These are phyloP conservation scores for Spinellus fusiger DNA, from an alignment of 192 early-diverging fungal species.

Conservation along the genomic window DNA sequence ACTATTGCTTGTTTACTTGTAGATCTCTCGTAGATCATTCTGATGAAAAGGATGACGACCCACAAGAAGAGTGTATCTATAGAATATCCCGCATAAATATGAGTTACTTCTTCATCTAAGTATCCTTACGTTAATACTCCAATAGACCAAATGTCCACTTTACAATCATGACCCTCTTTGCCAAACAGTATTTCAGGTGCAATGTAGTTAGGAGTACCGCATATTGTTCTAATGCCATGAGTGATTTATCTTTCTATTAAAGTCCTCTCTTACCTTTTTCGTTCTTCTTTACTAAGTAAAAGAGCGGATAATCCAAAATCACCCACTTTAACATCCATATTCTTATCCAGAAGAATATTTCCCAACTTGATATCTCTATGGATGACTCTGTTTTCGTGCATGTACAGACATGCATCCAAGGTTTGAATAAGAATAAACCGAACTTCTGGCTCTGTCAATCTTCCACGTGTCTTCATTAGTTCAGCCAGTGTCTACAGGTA, in stretches of 20 bases:
- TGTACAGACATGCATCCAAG: conserved; percentile 68
- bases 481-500: conserved; percentile 71
- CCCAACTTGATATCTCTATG: conserved; percentile 96
- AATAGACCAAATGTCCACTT: conserved; percentile 93
- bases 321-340: conserved; percentile 85
- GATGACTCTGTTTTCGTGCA: conserved; percentile 77
- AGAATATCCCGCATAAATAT: not conserved
- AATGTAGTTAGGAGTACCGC: conserved; percentile 97
- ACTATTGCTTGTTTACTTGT: conserved; percentile 48
- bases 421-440: conserved; percentile 84
- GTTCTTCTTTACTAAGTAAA: conserved; percentile 69
- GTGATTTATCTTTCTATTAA: not conserved
- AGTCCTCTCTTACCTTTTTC: conserved; percentile 69
- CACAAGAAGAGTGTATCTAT: conserved; percentile 79
- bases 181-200: conserved; percentile 92
- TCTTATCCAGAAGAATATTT: conserved; percentile 79
- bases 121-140: conserved; percentile 79
- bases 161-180: conserved; percentile 80
- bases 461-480: conserved; percentile 67
- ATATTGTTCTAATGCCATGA: conserved; percentile 69
- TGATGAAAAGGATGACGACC: conserved; percentile 90
- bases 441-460: conserved; percentile 85
- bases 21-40: conserved; percentile 66
- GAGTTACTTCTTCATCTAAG: not conserved
- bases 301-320: conserved; percentile 95